Base-by-base conservation (phyloP, 352 stramenopile species). In the Phytopythium chamaehyphon region DNA sequence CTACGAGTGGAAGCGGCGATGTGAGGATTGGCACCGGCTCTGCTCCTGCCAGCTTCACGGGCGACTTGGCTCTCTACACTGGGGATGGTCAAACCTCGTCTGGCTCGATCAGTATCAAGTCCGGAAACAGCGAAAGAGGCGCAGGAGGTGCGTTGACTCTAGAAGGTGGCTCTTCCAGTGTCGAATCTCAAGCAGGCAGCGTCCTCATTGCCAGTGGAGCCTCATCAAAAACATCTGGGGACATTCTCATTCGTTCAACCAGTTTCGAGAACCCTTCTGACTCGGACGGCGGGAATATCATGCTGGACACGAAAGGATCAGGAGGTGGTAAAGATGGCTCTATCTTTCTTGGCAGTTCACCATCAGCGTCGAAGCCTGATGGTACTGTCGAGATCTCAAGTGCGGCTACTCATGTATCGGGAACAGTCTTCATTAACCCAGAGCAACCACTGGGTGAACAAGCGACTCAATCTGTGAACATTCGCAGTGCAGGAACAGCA, bases 11-110 rank as follows among this genome's bases (percentile, higher is more conserved):
- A 35, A 75, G 65, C 21, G 69, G 69, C 19, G 49, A 61, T 46
- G 64, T 79, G 16, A 56, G 28, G 21, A 64, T 79, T 47, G 62
- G 66, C 55, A 67, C 66, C 4, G 69, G 69, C 15, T 71, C 43
- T 3, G 68, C 70, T n/a, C 59, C 47, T 26, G 50, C 54, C 28
- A 74, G 57, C 33, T 47, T 21, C 40, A 75, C 61, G 42, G 70
- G 70, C 11, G 61, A 60, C 51, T 45, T 81, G 14, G 38, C 39
- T 16, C 59, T 81, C 62, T 53, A 47, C 3, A 68, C 64, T 50
- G 71, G 71, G 28, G 37, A 48, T 19, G 50, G 57, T 18, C 46
- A 64, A 56, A 33, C 36, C 18, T 58, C 59, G 15, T 58, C 64
- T 2, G 71, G 71, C 35, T 40, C 55, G 24, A 50, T 82, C 26